Conservation (phyloP, 345 rosid species). For the Limnanthes douglasii region DNA sequence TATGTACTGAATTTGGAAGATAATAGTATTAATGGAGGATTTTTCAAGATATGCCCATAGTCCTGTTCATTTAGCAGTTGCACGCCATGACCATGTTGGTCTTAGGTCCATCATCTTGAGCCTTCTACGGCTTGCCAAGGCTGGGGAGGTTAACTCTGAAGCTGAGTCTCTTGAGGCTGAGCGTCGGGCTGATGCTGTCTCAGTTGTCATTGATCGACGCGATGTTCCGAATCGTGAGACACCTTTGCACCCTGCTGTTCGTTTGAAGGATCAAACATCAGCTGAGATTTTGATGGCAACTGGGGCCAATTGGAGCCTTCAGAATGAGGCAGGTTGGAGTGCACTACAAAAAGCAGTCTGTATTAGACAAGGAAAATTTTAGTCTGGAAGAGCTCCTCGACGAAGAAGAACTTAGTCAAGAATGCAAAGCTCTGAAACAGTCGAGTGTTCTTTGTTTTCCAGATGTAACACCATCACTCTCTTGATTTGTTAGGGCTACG, state of each 20-base stretch:
- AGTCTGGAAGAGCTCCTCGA: too few species aligned
- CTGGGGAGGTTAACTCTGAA: conserved; percentile 74
- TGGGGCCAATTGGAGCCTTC: conserved; percentile 98
- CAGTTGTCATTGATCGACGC: conserved; percentile 62
- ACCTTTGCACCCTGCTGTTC: conserved; percentile 92
- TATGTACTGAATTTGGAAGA: conserved; percentile 9
- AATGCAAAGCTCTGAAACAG: too few species aligned
- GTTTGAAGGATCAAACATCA: conserved; percentile 53
- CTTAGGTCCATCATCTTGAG: conserved; percentile 40
- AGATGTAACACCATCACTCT: too few species aligned
- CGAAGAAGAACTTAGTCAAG: too few species aligned
- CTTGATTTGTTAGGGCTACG: too few species aligned
- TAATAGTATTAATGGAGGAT: conserved; percentile 54
- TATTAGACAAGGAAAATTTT: conserved; percentile 87
- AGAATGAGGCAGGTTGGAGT: conserved; percentile 99
- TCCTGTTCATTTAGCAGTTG: conserved; percentile 84
- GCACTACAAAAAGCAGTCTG: conserved; percentile 99
- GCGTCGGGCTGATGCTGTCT: conserved; percentile 56
- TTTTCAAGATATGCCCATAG: conserved; percentile 59
- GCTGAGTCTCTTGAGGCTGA: conserved; percentile 69
- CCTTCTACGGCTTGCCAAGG: conserved; percentile 65
- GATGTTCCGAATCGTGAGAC: conserved; percentile 96
- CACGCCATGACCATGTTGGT: conserved; percentile 50
- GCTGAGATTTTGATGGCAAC: conserved; percentile 87
- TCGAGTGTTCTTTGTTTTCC: too few species aligned